These are phyloP conservation scores for Chiua virens DNA, from an alignment of 768 basidiomycete genomes.

Conservation along the genomic window DNA sequence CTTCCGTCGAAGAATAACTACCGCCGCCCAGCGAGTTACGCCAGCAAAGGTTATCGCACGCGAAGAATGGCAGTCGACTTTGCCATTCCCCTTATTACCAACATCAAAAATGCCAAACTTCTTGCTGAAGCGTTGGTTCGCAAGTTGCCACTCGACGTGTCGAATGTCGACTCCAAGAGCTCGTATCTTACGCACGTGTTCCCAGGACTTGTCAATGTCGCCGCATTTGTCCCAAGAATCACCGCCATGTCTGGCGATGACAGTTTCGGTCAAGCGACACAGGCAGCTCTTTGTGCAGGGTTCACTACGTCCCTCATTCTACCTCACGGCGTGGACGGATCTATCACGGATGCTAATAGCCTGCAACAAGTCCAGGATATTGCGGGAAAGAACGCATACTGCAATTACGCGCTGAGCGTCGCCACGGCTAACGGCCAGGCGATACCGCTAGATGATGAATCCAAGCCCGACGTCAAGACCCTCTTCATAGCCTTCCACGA, in stretches of 20 bases:
- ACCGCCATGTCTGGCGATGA: constrained; percentile 42
- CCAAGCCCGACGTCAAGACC: constrained; percentile 77
- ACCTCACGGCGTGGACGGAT: constrained; percentile 61
- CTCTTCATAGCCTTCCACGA: constrained; percentile 81
- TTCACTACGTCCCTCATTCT: constrained; percentile 85
- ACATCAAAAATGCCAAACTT: constrained; percentile 98
- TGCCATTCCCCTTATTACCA: constrained; percentile 95
- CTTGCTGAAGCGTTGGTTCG: constrained; percentile 90
- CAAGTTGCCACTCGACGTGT: constrained; percentile 88
- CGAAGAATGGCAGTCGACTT: constrained; percentile 99
- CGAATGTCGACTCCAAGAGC: constrained; percentile 89
- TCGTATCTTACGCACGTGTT: constrained; percentile 88
- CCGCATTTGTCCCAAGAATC: constrained; percentile 80
- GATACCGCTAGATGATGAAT: constrained; percentile 64
- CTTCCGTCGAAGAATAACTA: constrained; percentile 97
- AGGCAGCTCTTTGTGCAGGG: constrained; percentile 85
- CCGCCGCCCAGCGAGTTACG: constrained; percentile 94
- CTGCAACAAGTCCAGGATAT: constrained; percentile 71
- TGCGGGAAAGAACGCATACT: constrained; percentile 64
- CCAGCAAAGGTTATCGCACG: constrained; percentile 94
- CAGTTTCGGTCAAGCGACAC: constrained; percentile 67
- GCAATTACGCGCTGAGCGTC: constrained; percentile 85
- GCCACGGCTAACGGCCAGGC: constrained; percentile 72
- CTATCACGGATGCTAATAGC: constrained; percentile 64
- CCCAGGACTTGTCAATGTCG: constrained; percentile 89